A percentile compares a stretch with the other conserved stretches of the same genome.
Conservation (phyloP, 495 filamentous ascomycete species). For the Podospora australis region DNA sequence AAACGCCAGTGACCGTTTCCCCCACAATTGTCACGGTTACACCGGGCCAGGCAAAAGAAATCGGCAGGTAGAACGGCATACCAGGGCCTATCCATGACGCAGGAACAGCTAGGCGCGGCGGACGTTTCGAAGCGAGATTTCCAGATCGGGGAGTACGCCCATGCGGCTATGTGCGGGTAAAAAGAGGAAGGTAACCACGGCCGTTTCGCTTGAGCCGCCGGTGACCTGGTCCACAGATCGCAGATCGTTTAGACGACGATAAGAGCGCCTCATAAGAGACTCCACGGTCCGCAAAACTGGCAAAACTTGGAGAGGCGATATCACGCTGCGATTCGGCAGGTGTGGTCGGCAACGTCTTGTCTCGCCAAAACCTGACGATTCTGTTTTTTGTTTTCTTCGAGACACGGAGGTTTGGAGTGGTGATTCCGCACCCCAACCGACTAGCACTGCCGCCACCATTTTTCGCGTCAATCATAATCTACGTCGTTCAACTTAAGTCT, state of each 20-base stretch:
- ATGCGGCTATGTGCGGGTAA: background rate
- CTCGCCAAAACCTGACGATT: too few species aligned
- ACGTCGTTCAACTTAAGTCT: too few species aligned
- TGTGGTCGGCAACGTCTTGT: background rate
- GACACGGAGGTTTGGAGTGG: too few species aligned
- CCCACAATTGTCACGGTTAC: constrained; percentile 1
- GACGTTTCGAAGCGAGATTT: background rate
- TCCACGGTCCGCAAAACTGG: background rate
- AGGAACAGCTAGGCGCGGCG: background rate
- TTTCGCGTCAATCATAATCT: too few species aligned
- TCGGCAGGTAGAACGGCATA: constrained; percentile 7
- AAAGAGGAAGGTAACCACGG: background rate
- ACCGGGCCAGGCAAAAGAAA: constrained; percentile 2
- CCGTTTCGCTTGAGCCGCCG: background rate
- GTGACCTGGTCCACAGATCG: background rate
- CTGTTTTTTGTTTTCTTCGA: too few species aligned
- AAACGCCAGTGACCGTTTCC: too few species aligned
- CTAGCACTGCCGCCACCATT: too few species aligned
- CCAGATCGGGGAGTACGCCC: background rate
- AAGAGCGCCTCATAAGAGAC: background rate
- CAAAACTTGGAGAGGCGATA: background rate
- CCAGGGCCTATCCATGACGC: background rate
- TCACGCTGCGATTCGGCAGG: background rate
- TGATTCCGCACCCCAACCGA: too few species aligned
- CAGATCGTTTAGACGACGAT: too few species aligned